Conservation (phyloP, 257 asterid genomes). For the Agastache rugosa region DNA sequence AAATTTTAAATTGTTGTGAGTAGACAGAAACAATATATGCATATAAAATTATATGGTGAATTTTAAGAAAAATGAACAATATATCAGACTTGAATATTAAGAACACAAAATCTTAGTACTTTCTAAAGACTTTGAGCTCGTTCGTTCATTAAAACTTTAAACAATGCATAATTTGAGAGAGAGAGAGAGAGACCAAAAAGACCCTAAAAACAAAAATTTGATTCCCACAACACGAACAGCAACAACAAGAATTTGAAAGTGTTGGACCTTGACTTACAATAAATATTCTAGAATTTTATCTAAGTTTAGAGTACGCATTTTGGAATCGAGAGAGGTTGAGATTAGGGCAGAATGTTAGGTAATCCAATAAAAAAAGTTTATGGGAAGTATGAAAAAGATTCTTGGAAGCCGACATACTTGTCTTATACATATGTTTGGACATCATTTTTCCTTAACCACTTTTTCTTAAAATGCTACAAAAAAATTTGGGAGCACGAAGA, state of each 20-base stretch:
- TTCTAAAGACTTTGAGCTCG: too few relatives aligned
- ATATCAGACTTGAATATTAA: too few relatives aligned
- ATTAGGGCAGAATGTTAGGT: conserved; percentile 44
- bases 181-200: too few relatives aligned
- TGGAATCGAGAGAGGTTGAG: conserved; percentile 13
- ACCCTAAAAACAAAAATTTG: neutral
- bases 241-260: conserved; percentile 33
- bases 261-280: conserved; percentile 33
- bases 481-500: conserved; percentile 15
- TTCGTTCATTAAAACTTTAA: too few relatives aligned
- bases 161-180: too few relatives aligned
- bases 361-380: conserved; percentile 18
- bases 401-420: conserved; percentile 44
- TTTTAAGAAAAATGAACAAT: too few relatives aligned
- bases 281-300: neutral
- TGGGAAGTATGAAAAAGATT: conserved; percentile 35
- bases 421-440: conserved; percentile 41
- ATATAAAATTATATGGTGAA: too few relatives aligned
- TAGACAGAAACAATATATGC: too few relatives aligned
- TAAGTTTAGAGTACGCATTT: conserved; percentile 5
- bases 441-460: conserved; percentile 35
- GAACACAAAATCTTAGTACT: too few relatives aligned
- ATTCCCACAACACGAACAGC: conserved; percentile 1
- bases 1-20: too few relatives aligned
- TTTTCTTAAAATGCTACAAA: conserved; percentile 2